These are phyloP conservation scores for Collybia mongolica DNA, from an alignment of 768 basidiomycete genomes.

Conservation along the genomic window DNA sequence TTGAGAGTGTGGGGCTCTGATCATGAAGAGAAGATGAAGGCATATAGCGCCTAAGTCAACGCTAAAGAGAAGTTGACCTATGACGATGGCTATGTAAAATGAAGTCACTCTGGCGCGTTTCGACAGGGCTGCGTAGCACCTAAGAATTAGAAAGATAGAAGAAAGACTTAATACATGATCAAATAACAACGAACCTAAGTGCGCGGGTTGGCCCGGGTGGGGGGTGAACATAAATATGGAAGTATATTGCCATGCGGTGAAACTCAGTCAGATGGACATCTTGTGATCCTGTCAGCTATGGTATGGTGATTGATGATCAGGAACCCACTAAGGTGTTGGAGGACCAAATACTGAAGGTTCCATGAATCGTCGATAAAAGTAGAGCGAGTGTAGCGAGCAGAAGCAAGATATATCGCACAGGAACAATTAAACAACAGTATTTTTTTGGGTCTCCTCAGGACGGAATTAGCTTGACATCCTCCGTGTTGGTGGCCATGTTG, in stretches of 20 bases:
- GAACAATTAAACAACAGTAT: conserved; percentile 5
- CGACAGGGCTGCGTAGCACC: conserved; percentile 15
- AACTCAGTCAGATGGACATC: conserved; percentile 14
- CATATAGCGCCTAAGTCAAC: conserved; percentile 24
- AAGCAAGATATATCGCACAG: conserved; percentile 8
- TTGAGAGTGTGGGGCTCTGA: conserved; percentile 10
- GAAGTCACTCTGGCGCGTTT: conserved; percentile 9
- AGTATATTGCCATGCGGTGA: conserved; percentile 15
- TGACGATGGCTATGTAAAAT: conserved; percentile 17
- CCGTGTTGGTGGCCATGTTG: neutral
- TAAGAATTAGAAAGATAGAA: neutral
- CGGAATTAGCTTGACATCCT: neutral
- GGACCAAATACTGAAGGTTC: conserved; percentile 9
- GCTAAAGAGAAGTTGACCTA: conserved; percentile 26
- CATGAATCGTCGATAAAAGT: conserved; percentile 9
- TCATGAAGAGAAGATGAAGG: conserved; percentile 27
- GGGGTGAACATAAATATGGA: conserved; percentile 17
- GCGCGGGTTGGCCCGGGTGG: conserved; percentile 13
- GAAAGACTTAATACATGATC: neutral
- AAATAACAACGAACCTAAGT: conserved; percentile 15
- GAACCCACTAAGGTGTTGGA: conserved; percentile 7
- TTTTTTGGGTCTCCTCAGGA: conserved; percentile 6
- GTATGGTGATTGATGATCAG: neutral
- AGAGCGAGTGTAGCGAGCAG: conserved; percentile 3
- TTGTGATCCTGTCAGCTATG: neutral